Percentiles rank a stretch among this genome's conserved stretches.
phyloP scores from a whole-genome alignment of 257 asterid genomes.

The Dorcoceras hygrometricum region DNA sequence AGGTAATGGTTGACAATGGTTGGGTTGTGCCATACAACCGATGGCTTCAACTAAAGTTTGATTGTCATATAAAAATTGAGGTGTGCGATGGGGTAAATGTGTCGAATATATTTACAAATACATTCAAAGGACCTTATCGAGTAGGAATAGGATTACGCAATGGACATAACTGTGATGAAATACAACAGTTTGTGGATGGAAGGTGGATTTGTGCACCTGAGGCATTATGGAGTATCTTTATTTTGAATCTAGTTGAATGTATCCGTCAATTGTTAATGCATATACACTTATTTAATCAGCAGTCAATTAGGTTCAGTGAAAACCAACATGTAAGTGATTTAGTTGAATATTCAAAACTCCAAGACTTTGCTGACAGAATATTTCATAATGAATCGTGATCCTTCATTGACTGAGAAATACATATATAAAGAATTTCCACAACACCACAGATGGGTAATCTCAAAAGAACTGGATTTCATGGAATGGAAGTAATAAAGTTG shows the following conservation, averaged over 20 bases:
- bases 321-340: no score
- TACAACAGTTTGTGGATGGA: background rate
- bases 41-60: background rate
- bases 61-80: background rate
- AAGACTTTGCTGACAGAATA: no score
- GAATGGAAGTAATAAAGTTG: background rate
- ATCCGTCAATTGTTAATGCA: no score
- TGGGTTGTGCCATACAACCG: background rate
- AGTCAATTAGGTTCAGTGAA: no score
- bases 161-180: background rate
- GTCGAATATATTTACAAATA: background rate
- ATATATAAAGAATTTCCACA: no score
- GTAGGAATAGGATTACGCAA: background rate
- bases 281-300: no score
- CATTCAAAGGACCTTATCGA: background rate
- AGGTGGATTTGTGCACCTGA: slow-evolving; percentile 7
- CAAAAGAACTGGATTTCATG: background rate
- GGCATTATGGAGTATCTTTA: background rate
- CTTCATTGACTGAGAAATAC: no score
- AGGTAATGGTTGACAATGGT: background rate
- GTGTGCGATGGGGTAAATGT: background rate
- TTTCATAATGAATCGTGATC: no score
- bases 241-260: background rate
- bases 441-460: background rate
- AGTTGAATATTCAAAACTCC: no score